Conservation (phyloP, 495 filamentous ascomycete genomes). For the Physcia stellaris region DNA sequence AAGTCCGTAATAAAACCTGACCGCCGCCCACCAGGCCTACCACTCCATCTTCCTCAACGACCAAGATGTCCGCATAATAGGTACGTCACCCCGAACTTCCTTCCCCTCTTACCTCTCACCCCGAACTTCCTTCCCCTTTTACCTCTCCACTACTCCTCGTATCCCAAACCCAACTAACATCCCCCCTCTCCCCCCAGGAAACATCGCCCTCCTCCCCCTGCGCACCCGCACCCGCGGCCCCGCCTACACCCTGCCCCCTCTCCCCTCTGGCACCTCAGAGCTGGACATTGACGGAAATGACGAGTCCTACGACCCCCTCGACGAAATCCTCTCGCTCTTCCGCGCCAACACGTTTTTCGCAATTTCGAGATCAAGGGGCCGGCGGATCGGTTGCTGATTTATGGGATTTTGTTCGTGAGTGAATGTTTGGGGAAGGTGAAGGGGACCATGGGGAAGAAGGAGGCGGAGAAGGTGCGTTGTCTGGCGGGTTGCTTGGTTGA, state of each 20-base stretch:
- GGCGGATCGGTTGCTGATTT: slow-evolving; percentile 87
- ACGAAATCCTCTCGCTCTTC: slow-evolving; percentile 86
- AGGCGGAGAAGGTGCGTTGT: slow-evolving; percentile 42
- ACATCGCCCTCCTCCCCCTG: slow-evolving; percentile 87
- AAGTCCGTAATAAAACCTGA: not conserved
- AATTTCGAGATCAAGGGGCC: slow-evolving; percentile 99
- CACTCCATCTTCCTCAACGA: slow-evolving; percentile 87
- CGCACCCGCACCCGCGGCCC: slow-evolving; percentile 88
- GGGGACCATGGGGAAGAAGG: slow-evolving; percentile 46
- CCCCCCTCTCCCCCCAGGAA: slow-evolving; percentile 37
- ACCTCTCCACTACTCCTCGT: not conserved
- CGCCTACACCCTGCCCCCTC: slow-evolving; percentile 66
- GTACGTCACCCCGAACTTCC: slow-evolving; percentile 33
- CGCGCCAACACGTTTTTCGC: slow-evolving; percentile 94
- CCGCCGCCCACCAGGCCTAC: slow-evolving; percentile 50
- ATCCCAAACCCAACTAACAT: not conserved
- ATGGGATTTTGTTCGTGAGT: slow-evolving; percentile 86
- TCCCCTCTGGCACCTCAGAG: slow-evolving; percentile 54
- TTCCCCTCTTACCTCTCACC: slow-evolving; percentile 18
- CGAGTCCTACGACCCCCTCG: slow-evolving; percentile 86
- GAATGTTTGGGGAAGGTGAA: slow-evolving; percentile 79
- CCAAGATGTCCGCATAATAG: slow-evolving; percentile 52
- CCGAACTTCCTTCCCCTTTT: slow-evolving; percentile 5
- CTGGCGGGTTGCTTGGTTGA: not conserved
- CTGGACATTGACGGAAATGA: slow-evolving; percentile 65